phyloP scores from a whole-genome alignment of 306 rosid species.

The Trifolium dubium region DNA sequence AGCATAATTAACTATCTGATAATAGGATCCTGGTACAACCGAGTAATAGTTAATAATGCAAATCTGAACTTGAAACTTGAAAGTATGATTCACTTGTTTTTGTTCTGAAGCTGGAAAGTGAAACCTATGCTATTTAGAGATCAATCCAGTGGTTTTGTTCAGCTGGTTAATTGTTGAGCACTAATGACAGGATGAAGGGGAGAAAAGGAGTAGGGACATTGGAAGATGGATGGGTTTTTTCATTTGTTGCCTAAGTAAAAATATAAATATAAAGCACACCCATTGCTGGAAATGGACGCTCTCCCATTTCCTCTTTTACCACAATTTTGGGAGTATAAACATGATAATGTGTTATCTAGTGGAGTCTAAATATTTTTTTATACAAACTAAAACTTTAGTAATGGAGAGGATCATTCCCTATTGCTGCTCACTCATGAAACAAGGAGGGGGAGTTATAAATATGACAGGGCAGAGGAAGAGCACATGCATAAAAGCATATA shows the following conservation, averaged over 20 bases:
- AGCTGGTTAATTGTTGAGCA: neutral
- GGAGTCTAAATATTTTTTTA: neutral
- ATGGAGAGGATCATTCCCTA: neutral
- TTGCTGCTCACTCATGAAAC: neutral
- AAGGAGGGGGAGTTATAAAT: neutral
- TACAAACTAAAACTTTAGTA: neutral
- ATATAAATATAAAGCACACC: neutral
- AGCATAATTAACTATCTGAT: neutral
- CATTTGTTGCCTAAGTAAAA: neutral
- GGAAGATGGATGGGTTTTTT: neutral
- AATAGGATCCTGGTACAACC: neutral
- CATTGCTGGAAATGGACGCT: neutral
- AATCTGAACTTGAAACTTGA: neutral
- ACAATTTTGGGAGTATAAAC: neutral
- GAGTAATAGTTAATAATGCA: neutral
- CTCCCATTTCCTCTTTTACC: neutral
- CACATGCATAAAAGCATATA: neutral
- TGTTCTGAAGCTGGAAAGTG: conserved; percentile 1
- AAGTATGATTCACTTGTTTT: neutral
- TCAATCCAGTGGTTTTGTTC: neutral
- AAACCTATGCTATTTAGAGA: neutral
- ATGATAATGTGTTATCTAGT: neutral
- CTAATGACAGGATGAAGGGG: neutral
- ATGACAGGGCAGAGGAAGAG: neutral
- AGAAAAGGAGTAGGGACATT: neutral